These are phyloP conservation scores for Aspergillus piperis DNA, from an alignment of 2,329 filamentous ascomycete species.

Conservation along the genomic window DNA sequence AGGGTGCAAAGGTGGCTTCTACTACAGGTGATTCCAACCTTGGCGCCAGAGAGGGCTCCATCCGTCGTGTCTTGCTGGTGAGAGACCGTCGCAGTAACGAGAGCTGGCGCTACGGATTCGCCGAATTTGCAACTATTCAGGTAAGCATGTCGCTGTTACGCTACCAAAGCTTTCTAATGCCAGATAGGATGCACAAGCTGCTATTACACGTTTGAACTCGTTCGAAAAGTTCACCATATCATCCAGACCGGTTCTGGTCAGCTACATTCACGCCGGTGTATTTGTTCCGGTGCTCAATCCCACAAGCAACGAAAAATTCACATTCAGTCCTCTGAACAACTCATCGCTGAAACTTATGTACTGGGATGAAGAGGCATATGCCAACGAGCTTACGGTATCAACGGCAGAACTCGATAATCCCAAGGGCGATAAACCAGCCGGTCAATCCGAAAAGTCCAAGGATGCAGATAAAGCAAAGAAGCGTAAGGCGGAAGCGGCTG, in stretches of 20 bases:
- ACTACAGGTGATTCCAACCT: slow-evolving; percentile 62
- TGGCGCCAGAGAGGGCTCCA: slow-evolving; percentile 71
- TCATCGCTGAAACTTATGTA: slow-evolving; percentile 69
- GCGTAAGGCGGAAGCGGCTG: slow-evolving; percentile 47
- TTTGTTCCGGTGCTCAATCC: slow-evolving; percentile 73
- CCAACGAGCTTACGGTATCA: slow-evolving; percentile 64
- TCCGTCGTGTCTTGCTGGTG: slow-evolving; percentile 75
- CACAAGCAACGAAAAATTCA: slow-evolving; percentile 61
- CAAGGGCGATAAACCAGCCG: slow-evolving; percentile 24
- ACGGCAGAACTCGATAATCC: slow-evolving; percentile 47
- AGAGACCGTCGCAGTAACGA: slow-evolving; percentile 70
- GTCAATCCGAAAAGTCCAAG: slow-evolving; percentile 34
- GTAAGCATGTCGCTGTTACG: slow-evolving; percentile 28
- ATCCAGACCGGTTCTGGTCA: slow-evolving; percentile 69
- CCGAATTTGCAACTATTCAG: slow-evolving; percentile 74
- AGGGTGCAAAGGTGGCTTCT: slow-evolving; percentile 54
- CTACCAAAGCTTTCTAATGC: slow-evolving; percentile 9
- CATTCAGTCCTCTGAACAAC: slow-evolving; percentile 71
- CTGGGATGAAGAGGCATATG: slow-evolving; percentile 74
- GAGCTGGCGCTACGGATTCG: slow-evolving; percentile 80
- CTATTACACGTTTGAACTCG: slow-evolving; percentile 69
- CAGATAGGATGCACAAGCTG: slow-evolving; percentile 67
- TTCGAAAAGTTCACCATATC: slow-evolving; percentile 76
- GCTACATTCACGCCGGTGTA: slow-evolving; percentile 80
- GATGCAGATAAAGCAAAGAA: slow-evolving; percentile 50